phyloP scores from a whole-genome alignment of 163 green algal genomes.

The Scenedesmus sp. region DNA sequence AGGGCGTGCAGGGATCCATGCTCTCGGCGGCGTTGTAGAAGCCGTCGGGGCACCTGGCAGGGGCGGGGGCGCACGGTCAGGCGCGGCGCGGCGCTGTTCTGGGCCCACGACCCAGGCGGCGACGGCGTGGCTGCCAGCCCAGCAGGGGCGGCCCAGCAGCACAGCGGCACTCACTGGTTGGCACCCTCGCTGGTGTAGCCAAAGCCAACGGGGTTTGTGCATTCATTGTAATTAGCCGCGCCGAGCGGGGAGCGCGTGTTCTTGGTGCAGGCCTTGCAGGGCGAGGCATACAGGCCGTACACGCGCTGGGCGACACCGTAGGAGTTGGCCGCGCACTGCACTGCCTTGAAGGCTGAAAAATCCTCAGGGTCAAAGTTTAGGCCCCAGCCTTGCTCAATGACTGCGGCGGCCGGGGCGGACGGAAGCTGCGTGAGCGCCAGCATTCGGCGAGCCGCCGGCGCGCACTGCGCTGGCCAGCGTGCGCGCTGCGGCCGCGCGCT shows the following conservation, averaged over 20 bases:
- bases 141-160: too few species aligned
- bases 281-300: not conserved
- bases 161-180: slow-evolving; percentile 4
- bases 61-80: too few species aligned
- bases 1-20: not conserved
- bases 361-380: not conserved
- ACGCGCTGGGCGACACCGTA: not conserved
- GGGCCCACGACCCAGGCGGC: too few species aligned
- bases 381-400: not conserved
- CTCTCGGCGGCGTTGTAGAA: too few species aligned
- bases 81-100: too few species aligned
- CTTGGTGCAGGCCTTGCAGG: slow-evolving; percentile 8
- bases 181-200: not conserved
- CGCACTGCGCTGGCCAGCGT: too few species aligned
- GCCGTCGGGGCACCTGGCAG: too few species aligned
- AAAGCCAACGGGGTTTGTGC: not conserved
- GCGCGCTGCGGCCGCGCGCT: not conserved
- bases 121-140: too few species aligned
- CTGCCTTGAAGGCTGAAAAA: not conserved
- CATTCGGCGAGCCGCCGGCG: not conserved
- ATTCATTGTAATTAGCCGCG: not conserved
- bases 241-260: not conserved
- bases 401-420: not conserved
- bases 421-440: not conserved
- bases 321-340: not conserved